These are phyloP conservation scores for Aspergillus nomiae DNA, from an alignment of 2,329 filamentous ascomycete genomes.

Conservation along the genomic window DNA sequence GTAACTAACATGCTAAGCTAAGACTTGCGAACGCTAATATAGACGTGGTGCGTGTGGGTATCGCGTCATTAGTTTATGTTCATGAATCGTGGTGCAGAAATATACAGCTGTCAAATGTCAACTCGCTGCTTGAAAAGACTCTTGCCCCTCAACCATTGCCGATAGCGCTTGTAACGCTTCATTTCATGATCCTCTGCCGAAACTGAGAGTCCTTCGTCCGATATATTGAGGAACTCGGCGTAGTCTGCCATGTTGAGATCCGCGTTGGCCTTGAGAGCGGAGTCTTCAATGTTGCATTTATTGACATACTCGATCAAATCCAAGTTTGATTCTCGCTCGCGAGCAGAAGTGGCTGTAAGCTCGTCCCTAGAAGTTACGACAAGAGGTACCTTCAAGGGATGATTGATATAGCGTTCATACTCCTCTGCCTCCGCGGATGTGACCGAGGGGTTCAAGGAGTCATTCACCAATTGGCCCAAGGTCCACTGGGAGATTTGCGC, in stretches of 20 bases:
- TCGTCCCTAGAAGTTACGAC: slow-evolving; percentile 48
- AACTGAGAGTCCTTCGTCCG: slow-evolving; percentile 83
- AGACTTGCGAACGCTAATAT: neutral
- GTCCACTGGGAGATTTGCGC: slow-evolving; percentile 81
- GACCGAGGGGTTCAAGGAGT: slow-evolving; percentile 84
- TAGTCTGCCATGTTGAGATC: slow-evolving; percentile 74
- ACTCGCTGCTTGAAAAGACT: slow-evolving; percentile 90
- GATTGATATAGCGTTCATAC: slow-evolving; percentile 84
- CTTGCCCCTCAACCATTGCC: slow-evolving; percentile 92
- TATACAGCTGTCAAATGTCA: slow-evolving; percentile 36
- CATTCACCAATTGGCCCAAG: slow-evolving; percentile 79
- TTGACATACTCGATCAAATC: slow-evolving; percentile 83
- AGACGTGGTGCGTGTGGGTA: neutral
- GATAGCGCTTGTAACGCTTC: slow-evolving; percentile 95
- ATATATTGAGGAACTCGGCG: slow-evolving; percentile 72
- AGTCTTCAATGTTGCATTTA: slow-evolving; percentile 65
- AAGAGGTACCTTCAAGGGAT: slow-evolving; percentile 85
- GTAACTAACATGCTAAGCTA: neutral
- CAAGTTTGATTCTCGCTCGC: slow-evolving; percentile 46
- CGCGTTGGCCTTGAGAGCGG: slow-evolving; percentile 41
- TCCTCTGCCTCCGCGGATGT: slow-evolving; percentile 76
- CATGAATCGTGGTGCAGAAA: neutral
- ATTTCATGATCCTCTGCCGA: slow-evolving; percentile 82
- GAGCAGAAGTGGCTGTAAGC: slow-evolving; percentile 36
- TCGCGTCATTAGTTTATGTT: neutral